Conservation (phyloP, 805 yeast species). For the Suhomyces canberraensis region DNA sequence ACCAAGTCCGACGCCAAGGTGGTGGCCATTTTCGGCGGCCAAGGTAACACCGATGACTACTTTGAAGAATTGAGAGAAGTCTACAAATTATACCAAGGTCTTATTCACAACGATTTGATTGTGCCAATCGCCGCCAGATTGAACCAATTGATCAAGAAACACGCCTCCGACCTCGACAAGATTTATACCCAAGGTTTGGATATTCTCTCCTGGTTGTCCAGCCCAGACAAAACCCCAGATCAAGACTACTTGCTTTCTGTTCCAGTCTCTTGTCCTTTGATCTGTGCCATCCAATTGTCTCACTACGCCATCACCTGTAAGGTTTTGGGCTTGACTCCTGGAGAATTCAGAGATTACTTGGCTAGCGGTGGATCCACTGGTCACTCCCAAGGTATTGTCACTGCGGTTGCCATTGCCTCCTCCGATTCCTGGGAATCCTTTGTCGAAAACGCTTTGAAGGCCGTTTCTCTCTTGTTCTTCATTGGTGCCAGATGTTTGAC, state of each 20-base stretch:
- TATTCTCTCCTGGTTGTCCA: constrained; percentile 79
- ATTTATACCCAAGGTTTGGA: constrained; percentile 93
- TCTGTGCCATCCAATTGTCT: constrained; percentile 91
- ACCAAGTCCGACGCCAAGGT: constrained; percentile 58
- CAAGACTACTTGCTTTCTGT: constrained; percentile 83
- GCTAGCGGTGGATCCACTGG: constrained; percentile 67
- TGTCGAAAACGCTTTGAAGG: constrained; percentile 65
- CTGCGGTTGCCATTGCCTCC: constrained; percentile 87
- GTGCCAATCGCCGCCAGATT: constrained; percentile 66
- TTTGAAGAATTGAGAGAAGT: constrained; percentile 92
- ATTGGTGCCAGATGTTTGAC: constrained; percentile 90
- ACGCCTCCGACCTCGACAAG: constrained; percentile 57
- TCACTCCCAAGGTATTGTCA: constrained; percentile 88
- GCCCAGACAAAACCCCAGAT: constrained; percentile 85
- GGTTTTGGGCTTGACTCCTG: constrained; percentile 83
- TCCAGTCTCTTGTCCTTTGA: constrained; percentile 95
- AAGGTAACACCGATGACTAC: constrained; percentile 97
- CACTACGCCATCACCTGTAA: constrained; percentile 88
- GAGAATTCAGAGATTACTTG: constrained; percentile 69
- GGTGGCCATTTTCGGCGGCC: constrained; percentile 95
- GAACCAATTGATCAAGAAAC: constrained; percentile 63
- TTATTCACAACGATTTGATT: constrained; percentile 65
- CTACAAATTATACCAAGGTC: constrained; percentile 70
- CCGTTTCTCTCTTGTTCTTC: constrained; percentile 83
- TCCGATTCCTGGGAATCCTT: constrained; percentile 83